These are phyloP conservation scores for Lachnellula suecica DNA, from an alignment of 2,329 filamentous ascomycete species.

Conservation along the genomic window DNA sequence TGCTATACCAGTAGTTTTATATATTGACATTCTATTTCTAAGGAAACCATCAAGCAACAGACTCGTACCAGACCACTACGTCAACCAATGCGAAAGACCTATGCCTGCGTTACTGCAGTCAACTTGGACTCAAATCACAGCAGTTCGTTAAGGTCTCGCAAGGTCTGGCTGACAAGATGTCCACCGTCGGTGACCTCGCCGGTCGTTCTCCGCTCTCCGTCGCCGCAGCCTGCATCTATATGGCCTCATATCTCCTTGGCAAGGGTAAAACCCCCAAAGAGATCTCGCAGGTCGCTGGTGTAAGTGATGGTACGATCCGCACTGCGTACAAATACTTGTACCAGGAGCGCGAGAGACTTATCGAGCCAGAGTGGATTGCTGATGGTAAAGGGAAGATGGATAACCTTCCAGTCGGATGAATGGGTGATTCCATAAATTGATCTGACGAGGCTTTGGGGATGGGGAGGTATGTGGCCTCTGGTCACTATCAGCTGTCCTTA, in stretches of 20 bases:
- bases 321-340: slow-evolving; percentile 92
- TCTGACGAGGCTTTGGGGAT: background rate
- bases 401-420: slow-evolving; percentile 57
- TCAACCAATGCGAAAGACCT: slow-evolving; percentile 82
- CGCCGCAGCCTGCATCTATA: slow-evolving; percentile 94
- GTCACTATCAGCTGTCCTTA: background rate
- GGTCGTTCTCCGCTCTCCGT: slow-evolving; percentile 93
- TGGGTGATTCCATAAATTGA: slow-evolving; percentile 29
- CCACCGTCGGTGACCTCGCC: slow-evolving; percentile 72
- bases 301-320: slow-evolving; percentile 96
- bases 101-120: slow-evolving; percentile 85
- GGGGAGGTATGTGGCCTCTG: background rate
- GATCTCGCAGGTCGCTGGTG: slow-evolving; percentile 80
- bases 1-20: slow-evolving; percentile 19
- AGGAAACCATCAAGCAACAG: slow-evolving; percentile 33
- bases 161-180: slow-evolving; percentile 75
- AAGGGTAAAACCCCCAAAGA: slow-evolving; percentile 79
- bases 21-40: slow-evolving; percentile 31
- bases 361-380: slow-evolving; percentile 73
- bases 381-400: slow-evolving; percentile 70
- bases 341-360: slow-evolving; percentile 68
- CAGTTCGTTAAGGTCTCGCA: slow-evolving; percentile 78
- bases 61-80: slow-evolving; percentile 70
- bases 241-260: slow-evolving; percentile 85
- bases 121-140: slow-evolving; percentile 71